These are phyloP conservation scores for Onygenales sp. DNA, from an alignment of 2,329 filamentous ascomycete species.

Conservation along the genomic window DNA sequence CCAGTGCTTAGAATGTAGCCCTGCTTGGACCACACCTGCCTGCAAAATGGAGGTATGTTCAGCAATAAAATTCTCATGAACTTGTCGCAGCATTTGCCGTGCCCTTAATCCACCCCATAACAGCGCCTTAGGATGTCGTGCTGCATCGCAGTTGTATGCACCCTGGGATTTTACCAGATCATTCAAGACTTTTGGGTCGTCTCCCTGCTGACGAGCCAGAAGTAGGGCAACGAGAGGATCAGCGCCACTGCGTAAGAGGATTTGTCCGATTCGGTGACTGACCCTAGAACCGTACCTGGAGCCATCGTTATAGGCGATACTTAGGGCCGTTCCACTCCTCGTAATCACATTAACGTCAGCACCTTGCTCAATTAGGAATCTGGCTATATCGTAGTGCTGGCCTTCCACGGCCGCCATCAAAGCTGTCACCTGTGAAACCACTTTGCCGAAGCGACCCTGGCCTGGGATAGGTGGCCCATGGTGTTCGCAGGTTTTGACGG, in stretches of 20 bases:
- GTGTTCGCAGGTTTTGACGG: neutral
- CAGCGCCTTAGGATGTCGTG: neutral
- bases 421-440: neutral
- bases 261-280: neutral
- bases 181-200: neutral
- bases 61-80: neutral
- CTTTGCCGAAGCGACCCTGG: neutral
- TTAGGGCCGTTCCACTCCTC: neutral
- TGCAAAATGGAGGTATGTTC: neutral
- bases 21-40: neutral
- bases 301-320: neutral
- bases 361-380: neutral
- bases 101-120: neutral
- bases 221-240: neutral
- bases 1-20: neutral
- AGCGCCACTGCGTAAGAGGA: neutral
- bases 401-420: neutral
- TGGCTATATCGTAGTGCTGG: neutral
- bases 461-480: neutral
- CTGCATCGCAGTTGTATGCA: neutral
- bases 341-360: neutral
- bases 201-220: neutral
- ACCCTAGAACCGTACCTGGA: neutral
- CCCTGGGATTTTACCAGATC: neutral
- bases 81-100: neutral